Percentiles rank a stretch among this genome's conserved stretches.
Conservation (phyloP, 805 yeast species). For the Candida silvatica region DNA sequence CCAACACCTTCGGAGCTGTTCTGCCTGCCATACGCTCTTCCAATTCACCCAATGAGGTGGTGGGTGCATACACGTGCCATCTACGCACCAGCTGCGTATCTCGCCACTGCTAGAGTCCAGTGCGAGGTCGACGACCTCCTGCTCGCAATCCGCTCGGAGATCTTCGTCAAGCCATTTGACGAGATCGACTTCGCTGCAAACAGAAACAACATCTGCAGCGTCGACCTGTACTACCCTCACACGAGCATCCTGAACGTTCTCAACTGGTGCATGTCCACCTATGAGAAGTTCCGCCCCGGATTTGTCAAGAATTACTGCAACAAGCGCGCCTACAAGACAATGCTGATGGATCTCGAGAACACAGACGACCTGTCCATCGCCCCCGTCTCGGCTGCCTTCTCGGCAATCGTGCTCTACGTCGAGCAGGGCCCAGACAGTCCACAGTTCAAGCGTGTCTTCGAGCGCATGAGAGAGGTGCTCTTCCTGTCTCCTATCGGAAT, state of each 20-base stretch:
- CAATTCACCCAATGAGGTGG: slow-evolving; percentile 94
- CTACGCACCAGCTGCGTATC: slow-evolving; percentile 78
- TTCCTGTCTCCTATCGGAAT: slow-evolving; percentile 88
- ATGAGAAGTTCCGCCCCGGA: slow-evolving; percentile 68
- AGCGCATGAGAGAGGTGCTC: slow-evolving; percentile 63
- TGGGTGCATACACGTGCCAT: slow-evolving; percentile 98
- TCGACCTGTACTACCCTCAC: slow-evolving; percentile 93
- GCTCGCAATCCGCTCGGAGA: slow-evolving; percentile 61
- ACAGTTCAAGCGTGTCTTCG: slow-evolving; percentile 44
- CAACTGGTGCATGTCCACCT: slow-evolving; percentile 51
- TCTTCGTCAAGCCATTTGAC: slow-evolving; percentile 61
- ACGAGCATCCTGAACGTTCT: slow-evolving; percentile 53
- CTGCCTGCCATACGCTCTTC: slow-evolving; percentile 72
- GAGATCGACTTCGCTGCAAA: slow-evolving; percentile 58
- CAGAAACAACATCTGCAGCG: slow-evolving; percentile 82
- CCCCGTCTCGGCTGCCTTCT: slow-evolving; percentile 86
- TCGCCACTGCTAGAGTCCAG: slow-evolving; percentile 46
- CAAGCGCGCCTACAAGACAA: slow-evolving; percentile 46
- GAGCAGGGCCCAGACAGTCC: slow-evolving; percentile 67
- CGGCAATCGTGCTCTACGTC: slow-evolving; percentile 57
- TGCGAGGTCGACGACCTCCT: slow-evolving; percentile 61
- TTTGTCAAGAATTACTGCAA: slow-evolving; percentile 55
- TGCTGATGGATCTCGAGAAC: slow-evolving; percentile 67
- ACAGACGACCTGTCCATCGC: slow-evolving; percentile 84
- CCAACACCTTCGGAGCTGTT: slow-evolving; percentile 97